Evolutionary conservation across 495 filamentous ascomycete genomes (phyloP), one percentile per base, ranked within the genome.

Genomic region (Tuber umbilicatum): DNA sequence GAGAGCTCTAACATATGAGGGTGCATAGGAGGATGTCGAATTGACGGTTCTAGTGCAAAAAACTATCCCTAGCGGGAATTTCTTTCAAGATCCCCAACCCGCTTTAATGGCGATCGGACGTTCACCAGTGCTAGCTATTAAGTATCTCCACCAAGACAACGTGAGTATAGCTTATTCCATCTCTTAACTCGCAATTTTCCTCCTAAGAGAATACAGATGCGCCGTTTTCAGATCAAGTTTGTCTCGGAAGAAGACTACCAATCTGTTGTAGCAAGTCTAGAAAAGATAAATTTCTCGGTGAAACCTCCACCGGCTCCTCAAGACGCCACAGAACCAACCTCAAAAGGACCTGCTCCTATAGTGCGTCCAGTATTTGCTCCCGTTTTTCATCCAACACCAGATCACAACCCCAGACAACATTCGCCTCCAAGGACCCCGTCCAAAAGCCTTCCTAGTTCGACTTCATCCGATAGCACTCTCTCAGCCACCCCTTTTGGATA

Each of bases 181-280:
- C 50, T 4, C 14, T 17, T 19, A 35, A 38, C 39, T 35, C 31
- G 50, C 47, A 43, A 31, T 50, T 35, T 5, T 43, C 37, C 27
- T 45, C 73, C 38, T 43, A 17, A 45, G 27, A 60, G 6, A 31
- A 39, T 73, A 40, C 55, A 87, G 86, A 78, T 84, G 50, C 84
- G 82, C 47, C 81, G 86, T n/a, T 79, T 86, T 76, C 86, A 87
- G 74, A 73, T 87, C 1, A 85, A 83, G 71, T 86, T 86, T 73
- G 70, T 74, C 19, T 81, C 76, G 19, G 82, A 82, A 5, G 31
- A 73, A 21, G 84, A 85, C 67, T 87, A 83, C 74, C 74, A 82
- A 12, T 79, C 69, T 23, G 84, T 73, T 16, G 40, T 80, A 55
- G 72, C 80, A 6, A 71, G 82, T 19, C 74, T 87, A 12, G 80